These are phyloP conservation scores for Zea luxurians DNA, from an alignment of 176 grass and related monocot species.

Conservation along the genomic window DNA sequence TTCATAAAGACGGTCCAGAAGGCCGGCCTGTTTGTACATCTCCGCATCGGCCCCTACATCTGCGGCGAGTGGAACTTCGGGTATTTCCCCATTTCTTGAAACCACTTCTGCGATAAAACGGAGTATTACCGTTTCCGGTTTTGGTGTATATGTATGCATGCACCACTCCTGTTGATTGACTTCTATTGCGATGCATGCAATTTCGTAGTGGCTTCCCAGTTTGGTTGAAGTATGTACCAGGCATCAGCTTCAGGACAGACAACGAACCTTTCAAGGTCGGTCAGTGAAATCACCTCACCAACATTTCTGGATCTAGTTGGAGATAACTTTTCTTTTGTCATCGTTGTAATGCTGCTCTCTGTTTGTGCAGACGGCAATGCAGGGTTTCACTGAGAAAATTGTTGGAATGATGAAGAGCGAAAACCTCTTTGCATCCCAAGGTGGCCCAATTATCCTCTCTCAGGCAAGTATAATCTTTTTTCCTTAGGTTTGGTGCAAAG, in stretches of 20 bases:
- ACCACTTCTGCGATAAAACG: not conserved
- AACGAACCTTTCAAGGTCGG: constrained; percentile 98
- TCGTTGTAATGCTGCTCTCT: constrained; percentile 17
- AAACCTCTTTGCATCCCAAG: constrained; percentile 91
- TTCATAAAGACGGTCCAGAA: constrained; percentile 92
- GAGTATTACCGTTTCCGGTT: constrained; percentile 8
- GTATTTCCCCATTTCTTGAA: constrained; percentile 46
- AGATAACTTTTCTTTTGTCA: not conserved
- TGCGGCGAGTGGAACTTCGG: constrained; percentile 99
- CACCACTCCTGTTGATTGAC: constrained; percentile 27
- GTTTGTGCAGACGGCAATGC: constrained; percentile 82
- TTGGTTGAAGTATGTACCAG: constrained; percentile 97
- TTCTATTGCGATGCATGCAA: constrained; percentile 29
- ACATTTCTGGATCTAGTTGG: constrained; percentile 35
- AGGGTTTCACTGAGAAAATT: constrained; percentile 93
- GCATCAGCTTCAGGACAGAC: constrained; percentile 99
- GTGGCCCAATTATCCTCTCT: constrained; percentile 96
- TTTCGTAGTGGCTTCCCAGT: constrained; percentile 89
- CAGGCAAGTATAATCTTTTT: constrained; percentile 59
- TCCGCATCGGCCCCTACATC: constrained; percentile 94
- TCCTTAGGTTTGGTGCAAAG: constrained; percentile 19
- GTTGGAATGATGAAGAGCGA: constrained; percentile 92
- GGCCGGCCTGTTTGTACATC: constrained; percentile 84
- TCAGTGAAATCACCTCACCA: constrained; percentile 29
- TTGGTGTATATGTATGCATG: constrained; percentile 18